Conservation (phyloP, 192 early-diverging fungal genomes). For the Gamsiella multidivaricata region DNA sequence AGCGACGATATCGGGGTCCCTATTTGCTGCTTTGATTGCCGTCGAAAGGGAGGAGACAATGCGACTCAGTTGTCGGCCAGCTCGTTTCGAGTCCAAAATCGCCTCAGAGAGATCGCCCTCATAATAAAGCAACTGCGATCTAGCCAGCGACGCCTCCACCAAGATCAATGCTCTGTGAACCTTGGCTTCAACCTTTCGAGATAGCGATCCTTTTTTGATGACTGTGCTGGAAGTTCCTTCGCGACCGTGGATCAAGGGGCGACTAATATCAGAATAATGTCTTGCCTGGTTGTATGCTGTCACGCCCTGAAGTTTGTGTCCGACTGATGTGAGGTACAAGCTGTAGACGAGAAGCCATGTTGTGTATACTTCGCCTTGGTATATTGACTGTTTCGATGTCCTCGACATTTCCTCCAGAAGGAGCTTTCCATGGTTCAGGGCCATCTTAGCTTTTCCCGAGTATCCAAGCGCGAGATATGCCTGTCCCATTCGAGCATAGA, state of each 20-base stretch:
- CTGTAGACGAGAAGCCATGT: constrained; percentile 67
- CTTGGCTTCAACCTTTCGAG: constrained; percentile 21
- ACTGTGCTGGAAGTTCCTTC: background rate
- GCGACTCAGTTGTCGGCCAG: constrained; percentile 48
- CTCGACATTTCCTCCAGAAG: constrained; percentile 35
- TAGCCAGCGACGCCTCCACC: constrained; percentile 54
- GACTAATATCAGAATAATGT: background rate
- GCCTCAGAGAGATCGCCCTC: constrained; percentile 57
- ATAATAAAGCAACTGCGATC: constrained; percentile 46
- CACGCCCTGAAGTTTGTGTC: constrained; percentile 66
- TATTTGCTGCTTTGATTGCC: constrained; percentile 15
- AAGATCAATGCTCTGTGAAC: constrained; percentile 33
- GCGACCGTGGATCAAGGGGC: background rate
- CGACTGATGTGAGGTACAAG: constrained; percentile 67
- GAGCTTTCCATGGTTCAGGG: constrained; percentile 61
- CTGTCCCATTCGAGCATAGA: constrained; percentile 62
- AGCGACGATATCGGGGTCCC: constrained; percentile 11
- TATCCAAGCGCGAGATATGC: constrained; percentile 76
- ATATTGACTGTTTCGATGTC: background rate
- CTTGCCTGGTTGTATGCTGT: constrained; percentile 35
- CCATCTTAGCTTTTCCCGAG: constrained; percentile 74
- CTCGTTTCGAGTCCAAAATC: constrained; percentile 44
- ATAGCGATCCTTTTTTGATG: background rate
- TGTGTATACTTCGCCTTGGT: constrained; percentile 33
- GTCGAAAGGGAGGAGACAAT: constrained; percentile 42